phyloP scores from a whole-genome alignment of 2,329 filamentous ascomycete genomes.

The Leptographium radiaticola region DNA sequence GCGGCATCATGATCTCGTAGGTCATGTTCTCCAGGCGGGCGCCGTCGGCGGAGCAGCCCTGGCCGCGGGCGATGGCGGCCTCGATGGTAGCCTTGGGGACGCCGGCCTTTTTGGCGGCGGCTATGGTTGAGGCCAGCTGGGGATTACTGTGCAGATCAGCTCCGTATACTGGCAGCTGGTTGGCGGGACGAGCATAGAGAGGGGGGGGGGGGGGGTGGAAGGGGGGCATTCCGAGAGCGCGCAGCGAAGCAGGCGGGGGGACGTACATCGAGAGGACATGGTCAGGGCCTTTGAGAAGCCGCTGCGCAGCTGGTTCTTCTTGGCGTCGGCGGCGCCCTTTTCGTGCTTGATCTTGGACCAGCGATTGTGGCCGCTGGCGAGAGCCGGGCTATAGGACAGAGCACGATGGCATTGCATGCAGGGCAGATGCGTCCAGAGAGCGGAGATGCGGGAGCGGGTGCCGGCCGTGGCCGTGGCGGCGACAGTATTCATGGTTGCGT shows the following conservation, averaged over 20 bases:
- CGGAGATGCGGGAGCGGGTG: not conserved
- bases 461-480: not conserved
- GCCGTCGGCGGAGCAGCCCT: conserved; percentile 67
- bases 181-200: not conserved
- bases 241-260: not conserved
- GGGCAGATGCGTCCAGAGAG: conserved; percentile 13
- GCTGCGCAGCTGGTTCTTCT: conserved; percentile 60
- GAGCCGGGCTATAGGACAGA: conserved; percentile 30
- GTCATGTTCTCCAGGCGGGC: conserved; percentile 62
- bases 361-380: conserved; percentile 65
- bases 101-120: conserved; percentile 68
- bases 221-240: too few species aligned
- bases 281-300: conserved; percentile 60
- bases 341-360: conserved; percentile 97
- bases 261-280: conserved; percentile 56
- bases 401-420: conserved; percentile 36
- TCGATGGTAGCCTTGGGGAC: conserved; percentile 74
- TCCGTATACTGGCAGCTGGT: conserved; percentile 32
- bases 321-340: conserved; percentile 74
- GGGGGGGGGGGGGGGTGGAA: too few species aligned
- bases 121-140: conserved; percentile 56
- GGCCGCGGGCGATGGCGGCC: conserved; percentile 72
- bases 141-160: conserved; percentile 62
- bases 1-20: conserved; percentile 69
- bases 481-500: not conserved